Evolutionary conservation across 495 filamentous ascomycete genomes (phyloP).

Genomic region (Hypoxylon trugodes): DNA sequence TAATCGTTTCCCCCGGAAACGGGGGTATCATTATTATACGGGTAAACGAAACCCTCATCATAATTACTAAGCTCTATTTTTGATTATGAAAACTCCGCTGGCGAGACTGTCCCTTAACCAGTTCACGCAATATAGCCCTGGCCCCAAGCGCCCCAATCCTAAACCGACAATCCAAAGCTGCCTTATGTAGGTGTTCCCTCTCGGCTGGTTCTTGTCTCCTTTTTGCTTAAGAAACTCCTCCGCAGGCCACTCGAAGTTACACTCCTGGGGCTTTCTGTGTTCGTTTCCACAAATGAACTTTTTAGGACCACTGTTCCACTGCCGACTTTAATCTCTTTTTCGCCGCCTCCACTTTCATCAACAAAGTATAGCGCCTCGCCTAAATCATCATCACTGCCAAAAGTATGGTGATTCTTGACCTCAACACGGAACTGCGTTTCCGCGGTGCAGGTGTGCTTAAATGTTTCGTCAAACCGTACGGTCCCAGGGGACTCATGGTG

Average conservation of each 20-base stretch:
- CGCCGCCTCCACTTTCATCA: slow-evolving; percentile 78
- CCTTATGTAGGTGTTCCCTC: slow-evolving; percentile 46
- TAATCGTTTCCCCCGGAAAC: too few relatives aligned
- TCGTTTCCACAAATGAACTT: slow-evolving; percentile 63
- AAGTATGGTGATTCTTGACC: slow-evolving; percentile 83
- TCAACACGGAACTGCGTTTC: slow-evolving; percentile 87
- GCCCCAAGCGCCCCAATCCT: slow-evolving; percentile 12
- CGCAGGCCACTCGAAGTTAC: slow-evolving; percentile 58
- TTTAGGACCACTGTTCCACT: slow-evolving; percentile 70
- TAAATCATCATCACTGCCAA: slow-evolving; percentile 79
- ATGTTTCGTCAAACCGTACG: slow-evolving; percentile 78
- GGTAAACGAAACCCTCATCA: slow-evolving; percentile 16
- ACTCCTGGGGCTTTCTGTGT: slow-evolving; percentile 45
- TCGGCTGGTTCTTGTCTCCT: slow-evolving; percentile 51
- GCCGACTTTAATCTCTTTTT: slow-evolving; percentile 79
- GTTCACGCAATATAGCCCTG: slow-evolving; percentile 9
- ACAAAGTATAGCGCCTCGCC: slow-evolving; percentile 91
- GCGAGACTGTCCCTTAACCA: slow-evolving; percentile 10
- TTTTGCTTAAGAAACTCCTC: slow-evolving; percentile 59
- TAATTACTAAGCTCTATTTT: slow-evolving; percentile 33
- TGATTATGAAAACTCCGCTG: slow-evolving; percentile 18
- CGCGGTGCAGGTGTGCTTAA: slow-evolving; percentile 77
- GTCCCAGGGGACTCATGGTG: slow-evolving; percentile 69
- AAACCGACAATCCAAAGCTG: slow-evolving; percentile 6
- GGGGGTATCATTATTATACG: slow-evolving; percentile 25